Evolutionary conservation across 2,329 filamentous ascomycete species (phyloP).

Genomic region (Xylogone sp.): DNA sequence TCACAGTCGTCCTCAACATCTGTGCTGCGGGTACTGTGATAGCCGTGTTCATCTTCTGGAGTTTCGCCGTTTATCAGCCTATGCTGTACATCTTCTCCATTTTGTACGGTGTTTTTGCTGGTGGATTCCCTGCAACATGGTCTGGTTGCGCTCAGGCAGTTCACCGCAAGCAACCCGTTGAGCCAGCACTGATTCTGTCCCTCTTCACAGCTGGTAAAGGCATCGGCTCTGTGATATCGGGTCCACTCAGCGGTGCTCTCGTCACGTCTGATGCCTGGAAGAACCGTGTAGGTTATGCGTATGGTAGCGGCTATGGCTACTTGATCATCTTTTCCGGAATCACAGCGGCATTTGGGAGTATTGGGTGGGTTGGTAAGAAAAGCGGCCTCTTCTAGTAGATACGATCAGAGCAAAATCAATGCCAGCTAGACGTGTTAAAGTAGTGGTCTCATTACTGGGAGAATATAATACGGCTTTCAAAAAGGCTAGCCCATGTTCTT

Average conservation of each 20-base stretch:
- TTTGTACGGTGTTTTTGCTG: constrained; percentile 52
- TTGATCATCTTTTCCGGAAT: constrained; percentile 53
- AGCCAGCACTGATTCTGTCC: constrained; percentile 24
- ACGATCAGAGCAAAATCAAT: no score
- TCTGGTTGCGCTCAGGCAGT: constrained; percentile 21
- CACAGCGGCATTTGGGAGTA: constrained; percentile 33
- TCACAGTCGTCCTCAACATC: constrained; percentile 41
- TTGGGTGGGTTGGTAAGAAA: not conserved
- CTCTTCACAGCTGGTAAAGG: constrained; percentile 56
- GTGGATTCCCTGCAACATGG: constrained; percentile 46
- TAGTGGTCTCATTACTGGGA: not conserved
- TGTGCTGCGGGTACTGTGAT: constrained; percentile 44
- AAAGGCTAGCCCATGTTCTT: no score
- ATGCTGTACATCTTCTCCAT: constrained; percentile 46
- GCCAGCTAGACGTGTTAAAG: not conserved
- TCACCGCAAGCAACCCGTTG: not conserved
- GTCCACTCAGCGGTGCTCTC: constrained; percentile 51
- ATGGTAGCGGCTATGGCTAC: constrained; percentile 47
- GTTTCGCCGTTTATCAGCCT: constrained; percentile 38
- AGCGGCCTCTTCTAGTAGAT: not conserved
- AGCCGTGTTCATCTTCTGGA: constrained; percentile 50
- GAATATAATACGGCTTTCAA: no score
- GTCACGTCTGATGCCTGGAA: constrained; percentile 17
- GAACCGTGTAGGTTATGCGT: constrained; percentile 28
- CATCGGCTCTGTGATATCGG: constrained; percentile 54